phyloP scores from a whole-genome alignment of 768 basidiomycete species.

The Udeniomyces megalosporus region DNA sequence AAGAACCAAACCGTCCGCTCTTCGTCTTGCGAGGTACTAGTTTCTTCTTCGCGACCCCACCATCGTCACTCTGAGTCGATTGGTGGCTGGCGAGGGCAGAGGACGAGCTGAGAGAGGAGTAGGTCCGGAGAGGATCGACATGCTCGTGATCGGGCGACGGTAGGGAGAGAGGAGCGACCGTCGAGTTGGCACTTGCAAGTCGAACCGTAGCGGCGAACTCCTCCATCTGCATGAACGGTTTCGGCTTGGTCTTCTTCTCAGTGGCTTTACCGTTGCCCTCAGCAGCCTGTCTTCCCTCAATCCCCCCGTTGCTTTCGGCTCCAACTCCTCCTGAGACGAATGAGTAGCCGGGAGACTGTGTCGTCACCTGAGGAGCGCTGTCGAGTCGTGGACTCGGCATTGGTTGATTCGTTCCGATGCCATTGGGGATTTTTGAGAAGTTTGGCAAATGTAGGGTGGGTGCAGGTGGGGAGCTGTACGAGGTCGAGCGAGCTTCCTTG shows the following conservation, averaged over 20 bases:
- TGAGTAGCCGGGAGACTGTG: not conserved
- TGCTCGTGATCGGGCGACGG: slow-evolving; percentile 85
- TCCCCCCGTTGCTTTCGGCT: too few species aligned
- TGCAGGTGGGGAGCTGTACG: not conserved
- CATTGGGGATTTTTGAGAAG: not conserved
- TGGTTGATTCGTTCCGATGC: not conserved
- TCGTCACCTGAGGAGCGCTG: slow-evolving; percentile 21
- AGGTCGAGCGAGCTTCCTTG: not conserved
- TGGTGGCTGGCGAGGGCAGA: slow-evolving; percentile 26
- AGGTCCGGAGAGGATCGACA: slow-evolving; percentile 62
- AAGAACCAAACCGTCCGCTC: not conserved
- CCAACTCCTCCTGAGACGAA: not conserved
- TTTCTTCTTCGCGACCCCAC: slow-evolving; percentile 33
- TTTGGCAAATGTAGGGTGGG: not conserved
- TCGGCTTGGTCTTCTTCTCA: too few species aligned
- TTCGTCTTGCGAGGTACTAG: slow-evolving; percentile 25
- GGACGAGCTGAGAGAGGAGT: slow-evolving; percentile 12
- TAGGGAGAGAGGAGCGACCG: slow-evolving; percentile 69
- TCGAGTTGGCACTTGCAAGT: slow-evolving; percentile 64
- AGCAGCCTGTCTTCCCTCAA: too few species aligned
- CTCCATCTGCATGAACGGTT: slow-evolving; percentile 9
- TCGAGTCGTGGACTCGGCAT: slow-evolving; percentile 14
- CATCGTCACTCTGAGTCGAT: slow-evolving; percentile 27
- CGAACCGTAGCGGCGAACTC: slow-evolving; percentile 57
- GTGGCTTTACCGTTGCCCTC: too few species aligned